These are phyloP conservation scores for Coemansia furcata DNA, from an alignment of 192 early-diverging fungal genomes.

Conservation along the genomic window DNA sequence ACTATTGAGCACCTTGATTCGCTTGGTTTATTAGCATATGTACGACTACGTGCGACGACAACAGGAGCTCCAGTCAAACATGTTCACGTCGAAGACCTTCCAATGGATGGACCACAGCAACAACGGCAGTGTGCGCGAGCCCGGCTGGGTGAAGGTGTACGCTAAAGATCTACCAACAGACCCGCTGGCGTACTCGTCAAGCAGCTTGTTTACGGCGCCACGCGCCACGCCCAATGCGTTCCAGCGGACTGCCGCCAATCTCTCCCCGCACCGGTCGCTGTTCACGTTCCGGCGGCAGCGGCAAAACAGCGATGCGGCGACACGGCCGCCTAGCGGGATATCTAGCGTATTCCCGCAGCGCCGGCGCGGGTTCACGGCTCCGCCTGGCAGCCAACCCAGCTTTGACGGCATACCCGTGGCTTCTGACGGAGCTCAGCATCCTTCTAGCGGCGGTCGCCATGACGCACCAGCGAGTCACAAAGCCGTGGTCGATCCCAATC, in stretches of 20 bases:
- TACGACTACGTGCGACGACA: slow-evolving; percentile 55
- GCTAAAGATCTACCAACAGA: slow-evolving; percentile 18
- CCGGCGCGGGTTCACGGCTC: slow-evolving; percentile 41
- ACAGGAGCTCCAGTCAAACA: slow-evolving; percentile 45
- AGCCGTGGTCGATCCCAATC: neutral
- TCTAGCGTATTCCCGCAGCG: slow-evolving; percentile 26
- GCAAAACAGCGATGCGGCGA: slow-evolving; percentile 38
- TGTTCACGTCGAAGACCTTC: slow-evolving; percentile 45
- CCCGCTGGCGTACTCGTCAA: slow-evolving; percentile 44
- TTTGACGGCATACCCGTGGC: neutral
- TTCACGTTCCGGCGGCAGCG: slow-evolving; percentile 36
- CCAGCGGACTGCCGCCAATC: slow-evolving; percentile 35
- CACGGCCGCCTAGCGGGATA: slow-evolving; percentile 34
- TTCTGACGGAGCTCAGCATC: neutral
- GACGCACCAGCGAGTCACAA: neutral
- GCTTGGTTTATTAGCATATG: slow-evolving; percentile 11
- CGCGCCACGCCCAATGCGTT: slow-evolving; percentile 14
- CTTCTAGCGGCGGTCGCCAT: neutral
- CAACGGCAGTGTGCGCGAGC: slow-evolving; percentile 18
- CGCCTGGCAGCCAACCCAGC: slow-evolving; percentile 23
- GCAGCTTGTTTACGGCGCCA: slow-evolving; percentile 32
- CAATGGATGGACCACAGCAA: slow-evolving; percentile 45
- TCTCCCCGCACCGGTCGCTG: slow-evolving; percentile 31
- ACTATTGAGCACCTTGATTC: neutral
- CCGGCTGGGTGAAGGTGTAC: slow-evolving; percentile 40